Percentiles rank a stretch among this genome's conserved stretches.
These are phyloP conservation scores for Penicillium robsamsonii DNA, from an alignment of 495 filamentous ascomycete genomes.

Conservation along the genomic window DNA sequence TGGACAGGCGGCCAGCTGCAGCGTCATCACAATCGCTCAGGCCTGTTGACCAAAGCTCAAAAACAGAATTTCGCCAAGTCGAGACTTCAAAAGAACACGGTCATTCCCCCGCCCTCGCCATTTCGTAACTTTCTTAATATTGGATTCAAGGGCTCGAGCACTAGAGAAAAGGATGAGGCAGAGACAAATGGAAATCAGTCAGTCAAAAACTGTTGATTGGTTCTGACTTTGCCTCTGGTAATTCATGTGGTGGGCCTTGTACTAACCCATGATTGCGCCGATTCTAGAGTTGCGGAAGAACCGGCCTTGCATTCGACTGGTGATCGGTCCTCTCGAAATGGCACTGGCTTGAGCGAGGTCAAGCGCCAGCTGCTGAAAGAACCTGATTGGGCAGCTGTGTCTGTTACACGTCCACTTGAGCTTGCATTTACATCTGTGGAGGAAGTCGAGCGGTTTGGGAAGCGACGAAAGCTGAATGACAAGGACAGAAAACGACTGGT, in stretches of 20 bases:
- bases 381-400: conserved; percentile 38
- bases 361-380: conserved; percentile 37
- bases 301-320: background rate
- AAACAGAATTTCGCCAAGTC: conserved; percentile 33
- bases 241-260: background rate
- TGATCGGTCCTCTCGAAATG: background rate
- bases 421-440: conserved; percentile 30
- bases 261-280: conserved; percentile 10
- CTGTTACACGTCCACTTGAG: conserved; percentile 33
- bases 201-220: conserved; percentile 14
- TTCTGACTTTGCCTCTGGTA: background rate
- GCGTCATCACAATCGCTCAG: conserved; percentile 35
- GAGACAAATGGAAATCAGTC: conserved; percentile 15
- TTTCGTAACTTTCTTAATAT: conserved; percentile 18
- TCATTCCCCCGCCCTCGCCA: conserved; percentile 8
- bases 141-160: conserved; percentile 7
- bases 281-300: conserved; percentile 2
- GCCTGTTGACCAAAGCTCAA: conserved; percentile 24
- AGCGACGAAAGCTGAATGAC: conserved; percentile 38
- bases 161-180: conserved; percentile 3
- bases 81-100: conserved; percentile 18
- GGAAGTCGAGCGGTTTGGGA: conserved; percentile 38
- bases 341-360: conserved; percentile 21
- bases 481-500: conserved; percentile 29
- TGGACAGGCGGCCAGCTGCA: conserved; percentile 47